Evolutionary conservation across 2,329 filamentous ascomycete species (phyloP).

Genomic region (Dactylellina haptotyla): DNA sequence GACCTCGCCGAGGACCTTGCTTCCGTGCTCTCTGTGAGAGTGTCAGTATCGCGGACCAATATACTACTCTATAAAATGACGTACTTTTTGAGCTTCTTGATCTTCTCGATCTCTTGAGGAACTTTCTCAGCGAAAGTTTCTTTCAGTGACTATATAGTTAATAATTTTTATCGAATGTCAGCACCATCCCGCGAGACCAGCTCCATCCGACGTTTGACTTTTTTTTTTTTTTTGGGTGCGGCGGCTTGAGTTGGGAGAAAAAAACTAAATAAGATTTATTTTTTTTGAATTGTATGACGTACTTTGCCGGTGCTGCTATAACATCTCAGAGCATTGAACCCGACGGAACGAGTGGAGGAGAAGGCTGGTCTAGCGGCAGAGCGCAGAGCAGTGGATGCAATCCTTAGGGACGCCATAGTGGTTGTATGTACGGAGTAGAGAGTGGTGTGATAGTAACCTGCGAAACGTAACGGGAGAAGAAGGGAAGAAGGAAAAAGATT

Average conservation of each 20-base stretch:
- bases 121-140: constrained; percentile 97
- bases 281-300: too few species aligned
- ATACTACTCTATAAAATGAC: constrained; percentile 23
- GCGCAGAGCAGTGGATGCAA: constrained; percentile 45
- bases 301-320: constrained; percentile 48
- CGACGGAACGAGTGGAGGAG: constrained; percentile 42
- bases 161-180: constrained; percentile 15
- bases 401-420: constrained; percentile 48
- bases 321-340: constrained; percentile 44
- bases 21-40: constrained; percentile 82
- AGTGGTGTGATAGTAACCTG: constrained; percentile 48
- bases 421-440: background rate
- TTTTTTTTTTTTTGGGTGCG: constrained; percentile 36
- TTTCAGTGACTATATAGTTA: constrained; percentile 88
- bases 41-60: constrained; percentile 53
- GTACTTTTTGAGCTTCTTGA: constrained; percentile 97
- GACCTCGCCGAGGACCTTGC: constrained; percentile 95
- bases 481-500: constrained; percentile 1
- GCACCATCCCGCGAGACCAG: background rate
- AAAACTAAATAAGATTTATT: constrained; percentile 17
- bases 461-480: constrained; percentile 18
- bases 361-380: constrained; percentile 45
- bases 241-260: background rate
- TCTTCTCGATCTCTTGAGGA: constrained; percentile 96
- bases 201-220: constrained; percentile 46